These are phyloP conservation scores for Teunomyces panamensis DNA, from an alignment of 805 yeast genomes.

Conservation along the genomic window DNA sequence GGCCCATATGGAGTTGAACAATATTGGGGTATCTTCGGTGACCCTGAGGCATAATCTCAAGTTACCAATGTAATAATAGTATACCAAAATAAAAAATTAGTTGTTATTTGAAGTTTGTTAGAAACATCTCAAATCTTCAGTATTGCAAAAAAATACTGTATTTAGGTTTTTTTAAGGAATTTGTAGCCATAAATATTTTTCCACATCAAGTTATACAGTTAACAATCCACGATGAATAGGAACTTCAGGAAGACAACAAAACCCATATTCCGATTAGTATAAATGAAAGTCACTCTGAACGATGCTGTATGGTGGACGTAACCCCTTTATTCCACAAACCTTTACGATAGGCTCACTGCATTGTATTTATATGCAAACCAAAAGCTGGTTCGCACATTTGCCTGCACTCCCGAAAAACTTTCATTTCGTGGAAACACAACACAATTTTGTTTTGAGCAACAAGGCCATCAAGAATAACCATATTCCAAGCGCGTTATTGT, in stretches of 20 bases:
- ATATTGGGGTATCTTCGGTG: conserved; percentile 53
- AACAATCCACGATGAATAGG: too few species aligned
- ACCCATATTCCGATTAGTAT: too few species aligned
- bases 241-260: too few species aligned
- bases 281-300: too few species aligned
- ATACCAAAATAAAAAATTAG: not conserved
- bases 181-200: too few species aligned
- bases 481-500: not conserved
- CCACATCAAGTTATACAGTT: too few species aligned
- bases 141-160: too few species aligned
- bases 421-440: conserved; percentile 1
- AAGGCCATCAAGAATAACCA: not conserved
- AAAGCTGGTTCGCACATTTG: not conserved
- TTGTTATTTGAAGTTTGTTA: not conserved
- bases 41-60: conserved; percentile 8
- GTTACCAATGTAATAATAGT: not conserved
- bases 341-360: too few species aligned
- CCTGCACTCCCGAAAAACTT: not conserved
- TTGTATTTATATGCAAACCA: not conserved
- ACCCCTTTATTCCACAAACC: too few species aligned
- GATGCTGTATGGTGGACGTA: too few species aligned
- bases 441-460: not conserved
- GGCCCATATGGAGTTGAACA: conserved; percentile 60
- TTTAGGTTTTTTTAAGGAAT: too few species aligned
- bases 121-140: too few species aligned